phyloP scores from a whole-genome alignment of 2,329 filamentous ascomycete species.

The Botrytis cinerea region DNA sequence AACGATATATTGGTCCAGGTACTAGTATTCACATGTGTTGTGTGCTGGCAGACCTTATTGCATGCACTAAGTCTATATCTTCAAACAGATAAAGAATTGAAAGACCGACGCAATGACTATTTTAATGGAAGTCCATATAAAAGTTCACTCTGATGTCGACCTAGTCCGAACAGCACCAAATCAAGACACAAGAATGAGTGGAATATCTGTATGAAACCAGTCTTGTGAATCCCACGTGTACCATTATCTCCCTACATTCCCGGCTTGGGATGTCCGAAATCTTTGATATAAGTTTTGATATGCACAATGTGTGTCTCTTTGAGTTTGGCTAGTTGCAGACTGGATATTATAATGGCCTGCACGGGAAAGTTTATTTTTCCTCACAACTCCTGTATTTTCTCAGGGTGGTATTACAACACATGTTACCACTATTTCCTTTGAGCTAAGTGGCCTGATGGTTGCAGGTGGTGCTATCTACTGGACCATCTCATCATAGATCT shows the following conservation, averaged over 20 bases:
- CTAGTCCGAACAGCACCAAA: not conserved
- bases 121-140: constrained; percentile 3
- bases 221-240: not conserved
- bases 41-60: constrained; percentile 14
- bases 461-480: not conserved
- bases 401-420: not conserved
- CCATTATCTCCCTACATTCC: not conserved
- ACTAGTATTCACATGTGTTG: constrained; percentile 1
- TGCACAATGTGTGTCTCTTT: not conserved
- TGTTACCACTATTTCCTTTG: not conserved
- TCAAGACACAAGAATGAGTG: not conserved
- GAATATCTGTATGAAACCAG: not conserved
- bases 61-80: not conserved
- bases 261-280: not conserved
- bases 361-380: not conserved
- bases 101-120: not conserved
- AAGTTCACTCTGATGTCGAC: not conserved
- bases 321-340: not conserved
- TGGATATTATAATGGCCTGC: not conserved
- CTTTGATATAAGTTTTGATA: not conserved
- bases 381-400: not conserved
- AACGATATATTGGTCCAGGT: not conserved
- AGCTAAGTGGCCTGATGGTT: not conserved
- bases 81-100: not conserved
- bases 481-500: constrained; percentile 2